Percentiles rank a stretch among this genome's conserved stretches.
phyloP scores from a whole-genome alignment of 106 monocot genomes.

The Cymbidium sinense region DNA sequence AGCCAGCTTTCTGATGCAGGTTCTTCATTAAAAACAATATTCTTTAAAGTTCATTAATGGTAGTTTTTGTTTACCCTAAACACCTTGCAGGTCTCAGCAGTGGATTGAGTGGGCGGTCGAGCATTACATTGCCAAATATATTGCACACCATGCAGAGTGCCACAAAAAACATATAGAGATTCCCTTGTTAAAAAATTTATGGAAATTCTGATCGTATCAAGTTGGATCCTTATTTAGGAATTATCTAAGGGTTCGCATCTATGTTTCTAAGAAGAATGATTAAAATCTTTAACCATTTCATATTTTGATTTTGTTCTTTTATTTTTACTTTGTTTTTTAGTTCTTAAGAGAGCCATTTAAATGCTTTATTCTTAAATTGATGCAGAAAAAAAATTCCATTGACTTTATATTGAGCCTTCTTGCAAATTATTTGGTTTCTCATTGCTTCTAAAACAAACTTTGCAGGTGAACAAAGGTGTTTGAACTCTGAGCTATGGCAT shows the following conservation, averaged over 20 bases:
- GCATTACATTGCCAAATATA: background rate
- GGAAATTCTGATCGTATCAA: background rate
- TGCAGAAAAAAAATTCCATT: background rate
- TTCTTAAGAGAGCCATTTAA: background rate
- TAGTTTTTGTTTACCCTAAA: background rate
- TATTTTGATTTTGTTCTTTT: background rate
- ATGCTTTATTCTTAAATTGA: background rate
- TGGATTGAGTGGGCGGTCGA: background rate
- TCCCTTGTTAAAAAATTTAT: background rate
- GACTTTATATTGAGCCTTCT: background rate
- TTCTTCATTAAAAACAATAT: background rate
- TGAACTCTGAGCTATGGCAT: slow-evolving; percentile 78
- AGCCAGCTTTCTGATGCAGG: background rate
- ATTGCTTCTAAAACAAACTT: background rate
- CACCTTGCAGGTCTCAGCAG: background rate
- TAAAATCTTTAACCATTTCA: background rate
- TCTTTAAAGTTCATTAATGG: background rate
- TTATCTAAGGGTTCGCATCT: background rate
- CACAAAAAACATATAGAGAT: background rate
- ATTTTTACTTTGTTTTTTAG: background rate
- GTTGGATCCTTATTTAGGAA: background rate
- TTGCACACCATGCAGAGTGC: background rate
- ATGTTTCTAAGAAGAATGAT: background rate
- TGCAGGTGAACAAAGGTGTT: slow-evolving; percentile 47
- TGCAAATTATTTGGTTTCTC: background rate